phyloP scores from a whole-genome alignment of 2,329 filamentous ascomycete species.

The Lomentospora prolificans region DNA sequence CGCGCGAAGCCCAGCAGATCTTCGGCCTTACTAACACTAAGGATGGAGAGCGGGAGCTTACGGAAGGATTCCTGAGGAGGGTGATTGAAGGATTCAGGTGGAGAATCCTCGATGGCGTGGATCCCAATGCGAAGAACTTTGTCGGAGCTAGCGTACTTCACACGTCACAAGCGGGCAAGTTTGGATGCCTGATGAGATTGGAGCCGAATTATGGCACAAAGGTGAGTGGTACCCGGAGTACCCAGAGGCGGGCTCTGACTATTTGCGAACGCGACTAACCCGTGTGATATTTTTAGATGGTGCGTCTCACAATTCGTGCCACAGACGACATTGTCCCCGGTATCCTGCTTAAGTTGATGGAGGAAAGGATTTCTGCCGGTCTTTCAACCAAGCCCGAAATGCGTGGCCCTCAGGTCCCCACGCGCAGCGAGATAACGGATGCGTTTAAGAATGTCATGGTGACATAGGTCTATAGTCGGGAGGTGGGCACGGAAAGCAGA shows the following conservation, averaged over 20 bases:
- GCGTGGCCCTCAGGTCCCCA: slow-evolving; percentile 21
- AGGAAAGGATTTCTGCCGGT: slow-evolving; percentile 61
- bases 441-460: slow-evolving; percentile 49
- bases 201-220: slow-evolving; percentile 90
- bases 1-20: slow-evolving; percentile 80
- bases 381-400: slow-evolving; percentile 29
- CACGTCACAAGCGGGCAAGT: slow-evolving; percentile 77
- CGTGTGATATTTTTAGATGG: too few relatives aligned
- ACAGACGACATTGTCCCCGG: slow-evolving; percentile 84
- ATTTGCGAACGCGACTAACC: too few relatives aligned
- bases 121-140: slow-evolving; percentile 88
- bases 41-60: slow-evolving; percentile 51
- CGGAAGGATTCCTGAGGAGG: slow-evolving; percentile 58
- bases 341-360: slow-evolving; percentile 76
- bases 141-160: slow-evolving; percentile 84
- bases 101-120: slow-evolving; percentile 76
- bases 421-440: slow-evolving; percentile 42
- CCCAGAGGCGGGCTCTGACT: too few relatives aligned
- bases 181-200: slow-evolving; percentile 83
- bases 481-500: background rate
- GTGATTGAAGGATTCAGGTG: slow-evolving; percentile 80
- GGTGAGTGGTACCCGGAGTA: slow-evolving; percentile 63
- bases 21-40: slow-evolving; percentile 52
- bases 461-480: slow-evolving; percentile 15
- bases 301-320: slow-evolving; percentile 84